Conservation (phyloP, 345 rosid species). For the Rhizophora mangle region DNA sequence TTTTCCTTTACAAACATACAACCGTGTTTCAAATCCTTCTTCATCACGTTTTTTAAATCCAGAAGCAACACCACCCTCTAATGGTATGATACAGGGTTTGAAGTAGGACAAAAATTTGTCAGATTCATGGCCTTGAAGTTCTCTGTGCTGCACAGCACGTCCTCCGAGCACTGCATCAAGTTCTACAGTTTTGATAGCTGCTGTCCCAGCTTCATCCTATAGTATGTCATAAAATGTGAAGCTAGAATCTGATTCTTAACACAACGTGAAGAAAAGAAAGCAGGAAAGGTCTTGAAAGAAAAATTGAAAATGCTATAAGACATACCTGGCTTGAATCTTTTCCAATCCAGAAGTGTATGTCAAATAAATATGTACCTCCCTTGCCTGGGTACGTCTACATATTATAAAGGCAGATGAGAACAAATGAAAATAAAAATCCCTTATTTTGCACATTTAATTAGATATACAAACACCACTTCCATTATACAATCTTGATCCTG, state of each 20-base stretch:
- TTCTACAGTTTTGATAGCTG: constrained; percentile 95
- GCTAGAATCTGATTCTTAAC: constrained; percentile 9
- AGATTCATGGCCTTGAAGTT: constrained; percentile 96
- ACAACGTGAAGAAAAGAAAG: constrained; percentile 12
- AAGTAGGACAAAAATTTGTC: constrained; percentile 95
- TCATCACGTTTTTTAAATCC: constrained; percentile 85
- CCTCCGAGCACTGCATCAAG: constrained; percentile 97
- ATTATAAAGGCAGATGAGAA: constrained; percentile 15
- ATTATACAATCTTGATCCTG: not conserved
- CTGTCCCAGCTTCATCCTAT: constrained; percentile 99
- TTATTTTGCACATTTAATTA: no score
- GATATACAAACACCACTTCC: no score
- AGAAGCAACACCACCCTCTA: constrained; percentile 97
- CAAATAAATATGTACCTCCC: constrained; percentile 79
- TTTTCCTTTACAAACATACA: constrained; percentile 89
- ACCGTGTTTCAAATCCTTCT: constrained; percentile 78
- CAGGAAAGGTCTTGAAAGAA: not conserved
- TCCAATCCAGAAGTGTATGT: constrained; percentile 98
- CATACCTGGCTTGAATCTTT: constrained; percentile 94
- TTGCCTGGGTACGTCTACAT: constrained; percentile 73
- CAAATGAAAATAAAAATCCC: constrained; percentile 9
- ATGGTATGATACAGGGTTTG: constrained; percentile 92
- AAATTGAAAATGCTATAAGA: constrained; percentile 9
- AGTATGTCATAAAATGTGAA: constrained; percentile 14
- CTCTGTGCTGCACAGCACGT: constrained; percentile 97